A percentile compares a stretch with the other conserved stretches of the same genome.
Conservation (phyloP, 768 basidiomycete species). For the Macrolepiota albuminosa region DNA sequence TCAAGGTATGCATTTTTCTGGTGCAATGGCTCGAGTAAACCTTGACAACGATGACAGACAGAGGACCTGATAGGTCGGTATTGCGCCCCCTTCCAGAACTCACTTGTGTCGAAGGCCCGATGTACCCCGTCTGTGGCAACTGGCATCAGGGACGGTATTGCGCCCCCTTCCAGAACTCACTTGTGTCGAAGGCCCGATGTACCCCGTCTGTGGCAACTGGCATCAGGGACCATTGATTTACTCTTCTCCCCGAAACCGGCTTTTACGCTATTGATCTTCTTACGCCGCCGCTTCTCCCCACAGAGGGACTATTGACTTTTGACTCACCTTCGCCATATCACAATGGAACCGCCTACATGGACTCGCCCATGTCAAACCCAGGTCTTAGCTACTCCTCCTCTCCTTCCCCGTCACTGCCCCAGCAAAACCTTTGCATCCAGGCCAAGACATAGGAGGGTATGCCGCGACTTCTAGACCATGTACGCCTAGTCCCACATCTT, state of each 20-base stretch:
- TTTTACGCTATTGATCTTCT: conserved; percentile 10
- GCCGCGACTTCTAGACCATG: neutral
- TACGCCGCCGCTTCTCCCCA: conserved; percentile 1
- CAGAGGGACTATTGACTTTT: conserved; percentile 10
- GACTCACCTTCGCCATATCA: neutral
- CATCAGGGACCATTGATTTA: conserved; percentile 2
- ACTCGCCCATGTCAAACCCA: conserved; percentile 7
- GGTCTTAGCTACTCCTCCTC: conserved; percentile 11
- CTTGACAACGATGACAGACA: neutral
- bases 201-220: neutral
- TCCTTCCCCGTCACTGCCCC: conserved; percentile 8
- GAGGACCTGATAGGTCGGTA: neutral
- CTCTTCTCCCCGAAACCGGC: conserved; percentile 3
- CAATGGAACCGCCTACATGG: neutral
- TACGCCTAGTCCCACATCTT: conserved; percentile 1
- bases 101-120: neutral
- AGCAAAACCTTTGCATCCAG: neutral
- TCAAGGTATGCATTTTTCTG: neutral
- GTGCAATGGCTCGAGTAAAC: neutral
- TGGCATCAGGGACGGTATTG: conserved; percentile 3
- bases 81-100: conserved; percentile 1
- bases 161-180: neutral
- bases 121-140: neutral
- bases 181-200: neutral
- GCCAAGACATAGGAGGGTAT: neutral